These are phyloP conservation scores for Pichia scutulata DNA, from an alignment of 805 yeast species.

Conservation along the genomic window DNA sequence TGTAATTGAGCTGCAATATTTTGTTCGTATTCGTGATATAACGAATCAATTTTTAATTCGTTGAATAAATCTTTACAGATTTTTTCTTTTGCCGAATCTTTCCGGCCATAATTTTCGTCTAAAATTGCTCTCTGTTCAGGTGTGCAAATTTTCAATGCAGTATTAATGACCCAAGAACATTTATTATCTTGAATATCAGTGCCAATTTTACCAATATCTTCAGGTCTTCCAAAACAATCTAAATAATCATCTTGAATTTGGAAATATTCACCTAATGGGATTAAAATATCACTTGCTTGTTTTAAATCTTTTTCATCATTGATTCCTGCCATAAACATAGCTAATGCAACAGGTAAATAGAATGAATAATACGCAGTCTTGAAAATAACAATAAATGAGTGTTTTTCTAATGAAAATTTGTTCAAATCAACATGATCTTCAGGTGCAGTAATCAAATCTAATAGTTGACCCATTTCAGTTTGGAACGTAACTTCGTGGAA, in stretches of 20 bases:
- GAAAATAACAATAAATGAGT: slow-evolving; percentile 90
- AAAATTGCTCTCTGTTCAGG: slow-evolving; percentile 76
- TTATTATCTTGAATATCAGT: slow-evolving; percentile 98
- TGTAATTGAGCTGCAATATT: slow-evolving; percentile 55
- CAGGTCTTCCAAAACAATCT: slow-evolving; percentile 96
- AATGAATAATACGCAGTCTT: slow-evolving; percentile 97
- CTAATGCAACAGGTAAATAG: slow-evolving; percentile 94
- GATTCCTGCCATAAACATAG: slow-evolving; percentile 88
- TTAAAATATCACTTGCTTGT: slow-evolving; percentile 80
- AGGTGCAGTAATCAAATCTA: slow-evolving; percentile 95
- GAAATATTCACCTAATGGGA: slow-evolving; percentile 96
- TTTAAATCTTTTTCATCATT: slow-evolving; percentile 63
- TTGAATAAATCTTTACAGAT: slow-evolving; percentile 64
- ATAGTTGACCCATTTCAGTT: slow-evolving; percentile 93
- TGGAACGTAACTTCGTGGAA: slow-evolving; percentile 97
- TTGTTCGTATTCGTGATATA: slow-evolving; percentile 81
- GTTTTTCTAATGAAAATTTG: slow-evolving; percentile 82
- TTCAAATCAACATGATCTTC: slow-evolving; percentile 86
- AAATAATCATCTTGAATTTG: slow-evolving; percentile 97
- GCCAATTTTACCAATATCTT: slow-evolving; percentile 96
- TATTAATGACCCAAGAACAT: slow-evolving; percentile 96
- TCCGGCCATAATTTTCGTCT: slow-evolving; percentile 87
- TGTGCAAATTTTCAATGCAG: slow-evolving; percentile 71
- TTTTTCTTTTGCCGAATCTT: slow-evolving; percentile 60
- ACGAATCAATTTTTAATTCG: slow-evolving; percentile 62